Evolutionary conservation across 495 filamentous ascomycete species (phyloP).

Genomic region (Penicillium canescens): DNA sequence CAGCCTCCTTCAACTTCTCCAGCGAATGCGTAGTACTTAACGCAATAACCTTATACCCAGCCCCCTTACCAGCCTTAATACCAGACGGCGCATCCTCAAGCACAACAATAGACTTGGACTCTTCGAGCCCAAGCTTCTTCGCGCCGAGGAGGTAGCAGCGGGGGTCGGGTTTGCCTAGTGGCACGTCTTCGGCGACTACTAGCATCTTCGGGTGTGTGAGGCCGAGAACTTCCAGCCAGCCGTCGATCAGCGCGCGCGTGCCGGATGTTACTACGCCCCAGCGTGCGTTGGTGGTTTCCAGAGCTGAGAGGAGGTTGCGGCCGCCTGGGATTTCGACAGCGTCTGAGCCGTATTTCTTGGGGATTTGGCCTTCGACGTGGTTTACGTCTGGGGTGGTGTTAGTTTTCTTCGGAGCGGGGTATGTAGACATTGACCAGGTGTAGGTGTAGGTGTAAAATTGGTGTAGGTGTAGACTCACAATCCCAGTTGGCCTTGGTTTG

Average conservation of each 20-base stretch:
- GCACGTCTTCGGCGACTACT: slow-evolving; percentile 84
- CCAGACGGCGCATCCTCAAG: slow-evolving; percentile 95
- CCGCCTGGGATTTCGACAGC: slow-evolving; percentile 80
- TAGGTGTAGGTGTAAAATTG: background rate
- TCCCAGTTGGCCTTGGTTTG: slow-evolving; percentile 86
- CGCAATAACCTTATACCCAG: slow-evolving; percentile 86
- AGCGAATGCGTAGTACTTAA: slow-evolving; percentile 81
- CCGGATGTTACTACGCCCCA: slow-evolving; percentile 97
- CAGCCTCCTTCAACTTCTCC: slow-evolving; percentile 67
- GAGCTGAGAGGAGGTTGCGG: slow-evolving; percentile 55
- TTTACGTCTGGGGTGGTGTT: slow-evolving; percentile 62
- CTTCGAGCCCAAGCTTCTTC: slow-evolving; percentile 57
- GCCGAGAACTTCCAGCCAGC: slow-evolving; percentile 79
- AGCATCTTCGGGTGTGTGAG: slow-evolving; percentile 73
- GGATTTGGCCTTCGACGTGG: slow-evolving; percentile 75
- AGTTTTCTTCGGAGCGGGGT: background rate
- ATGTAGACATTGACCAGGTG: background rate
- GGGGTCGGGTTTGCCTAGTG: slow-evolving; percentile 81
- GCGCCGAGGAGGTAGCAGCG: slow-evolving; percentile 77
- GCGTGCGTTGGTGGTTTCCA: slow-evolving; percentile 57
- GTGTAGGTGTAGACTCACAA: slow-evolving; percentile 56
- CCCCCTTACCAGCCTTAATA: slow-evolving; percentile 81
- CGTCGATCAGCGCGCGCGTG: slow-evolving; percentile 74
- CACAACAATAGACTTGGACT: slow-evolving; percentile 65
- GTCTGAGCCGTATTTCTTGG: slow-evolving; percentile 70